Evolutionary conservation across 306 rosid species (phyloP).

Genomic region (Ochetophila trinervis): DNA sequence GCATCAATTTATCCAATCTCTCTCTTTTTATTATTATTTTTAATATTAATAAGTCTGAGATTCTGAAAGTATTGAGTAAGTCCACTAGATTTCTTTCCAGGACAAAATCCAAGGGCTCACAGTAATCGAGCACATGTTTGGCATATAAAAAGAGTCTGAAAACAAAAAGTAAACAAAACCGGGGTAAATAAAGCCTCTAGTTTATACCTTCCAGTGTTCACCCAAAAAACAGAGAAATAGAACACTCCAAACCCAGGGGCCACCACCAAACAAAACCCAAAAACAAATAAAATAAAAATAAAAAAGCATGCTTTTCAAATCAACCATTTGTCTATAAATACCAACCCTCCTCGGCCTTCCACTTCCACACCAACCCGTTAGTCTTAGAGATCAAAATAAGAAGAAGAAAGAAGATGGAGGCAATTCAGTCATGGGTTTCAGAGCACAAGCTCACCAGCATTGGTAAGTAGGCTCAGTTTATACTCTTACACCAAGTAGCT

Average conservation of each 20-base stretch:
- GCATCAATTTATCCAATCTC: too few species aligned
- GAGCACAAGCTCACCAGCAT: slow-evolving; percentile 72
- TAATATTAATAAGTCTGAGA: background rate
- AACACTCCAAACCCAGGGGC: slow-evolving; percentile 42
- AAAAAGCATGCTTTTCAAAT: slow-evolving; percentile 16
- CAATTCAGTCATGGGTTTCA: slow-evolving; percentile 69
- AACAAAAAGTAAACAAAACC: background rate
- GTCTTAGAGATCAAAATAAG: slow-evolving; percentile 9
- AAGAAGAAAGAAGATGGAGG: slow-evolving; percentile 45
- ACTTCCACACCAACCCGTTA: slow-evolving; percentile 14
- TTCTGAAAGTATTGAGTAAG: too few species aligned
- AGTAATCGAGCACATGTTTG: background rate
- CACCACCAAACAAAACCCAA: slow-evolving; percentile 8
- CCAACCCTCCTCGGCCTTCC: slow-evolving; percentile 6
- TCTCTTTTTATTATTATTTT: too few species aligned
- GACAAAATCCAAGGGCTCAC: slow-evolving; percentile 16
- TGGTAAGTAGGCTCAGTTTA: slow-evolving; percentile 34
- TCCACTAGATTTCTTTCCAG: background rate
- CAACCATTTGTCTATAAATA: slow-evolving; percentile 30
- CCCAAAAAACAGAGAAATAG: slow-evolving; percentile 18
- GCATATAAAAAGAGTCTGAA: background rate
- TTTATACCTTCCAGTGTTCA: slow-evolving; percentile 38
- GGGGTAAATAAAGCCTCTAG: slow-evolving; percentile 36
- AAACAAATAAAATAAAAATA: background rate
- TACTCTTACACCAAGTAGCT: background rate